phyloP scores from a whole-genome alignment of 805 yeast species.

The Hermanozyma aechmeae region DNA sequence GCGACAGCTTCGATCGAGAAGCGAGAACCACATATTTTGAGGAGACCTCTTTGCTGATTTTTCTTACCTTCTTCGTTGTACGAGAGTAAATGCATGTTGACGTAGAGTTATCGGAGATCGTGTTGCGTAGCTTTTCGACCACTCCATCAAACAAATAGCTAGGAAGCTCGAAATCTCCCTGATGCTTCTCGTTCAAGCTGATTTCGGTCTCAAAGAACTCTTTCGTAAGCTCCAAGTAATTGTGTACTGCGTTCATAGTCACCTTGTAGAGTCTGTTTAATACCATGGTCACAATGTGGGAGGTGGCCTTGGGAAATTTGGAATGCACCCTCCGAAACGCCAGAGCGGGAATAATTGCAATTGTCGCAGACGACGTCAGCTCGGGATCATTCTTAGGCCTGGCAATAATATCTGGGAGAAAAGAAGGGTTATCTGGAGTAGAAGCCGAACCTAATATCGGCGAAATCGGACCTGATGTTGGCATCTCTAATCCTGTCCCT shows the following conservation, averaged over 20 bases:
- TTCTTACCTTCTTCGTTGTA: constrained; percentile 8
- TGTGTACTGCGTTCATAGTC: constrained; percentile 83
- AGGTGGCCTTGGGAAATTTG: constrained; percentile 80
- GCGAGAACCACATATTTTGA: constrained; percentile 38
- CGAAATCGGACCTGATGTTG: too few species aligned
- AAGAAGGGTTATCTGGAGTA: background rate
- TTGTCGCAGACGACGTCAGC: constrained; percentile 45
- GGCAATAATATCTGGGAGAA: constrained; percentile 47
- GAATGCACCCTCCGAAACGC: constrained; percentile 66
- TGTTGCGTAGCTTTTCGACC: constrained; percentile 37
- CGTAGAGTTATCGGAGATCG: too few species aligned
- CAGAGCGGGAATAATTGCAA: constrained; percentile 83
- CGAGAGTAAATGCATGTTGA: too few species aligned
- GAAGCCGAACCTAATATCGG: too few species aligned
- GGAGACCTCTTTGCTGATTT: constrained; percentile 6
- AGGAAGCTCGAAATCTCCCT: constrained; percentile 37
- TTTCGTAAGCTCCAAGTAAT: constrained; percentile 73
- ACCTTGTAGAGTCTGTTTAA: constrained; percentile 80
- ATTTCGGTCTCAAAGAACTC: constrained; percentile 76
- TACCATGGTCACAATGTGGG: constrained; percentile 91
- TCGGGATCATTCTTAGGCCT: constrained; percentile 39
- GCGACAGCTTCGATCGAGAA: constrained; percentile 44
- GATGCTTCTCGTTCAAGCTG: constrained; percentile 40
- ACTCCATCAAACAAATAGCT: constrained; percentile 52
- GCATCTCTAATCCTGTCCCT: too few species aligned